Conservation (phyloP, 805 yeast genomes). For the Wickerhamomyces bisporus region DNA sequence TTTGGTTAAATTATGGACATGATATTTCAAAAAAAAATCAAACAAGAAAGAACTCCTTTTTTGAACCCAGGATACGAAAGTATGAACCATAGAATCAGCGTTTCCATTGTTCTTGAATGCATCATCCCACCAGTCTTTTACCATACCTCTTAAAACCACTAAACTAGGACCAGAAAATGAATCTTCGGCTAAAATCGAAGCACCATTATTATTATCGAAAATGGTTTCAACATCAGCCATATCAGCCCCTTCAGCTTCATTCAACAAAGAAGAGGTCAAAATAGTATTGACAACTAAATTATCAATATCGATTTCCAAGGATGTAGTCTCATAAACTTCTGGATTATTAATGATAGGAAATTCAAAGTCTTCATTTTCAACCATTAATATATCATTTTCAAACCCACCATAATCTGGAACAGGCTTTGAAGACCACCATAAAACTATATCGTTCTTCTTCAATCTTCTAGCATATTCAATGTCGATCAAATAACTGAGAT, state of each 20-base stretch:
- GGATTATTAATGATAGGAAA: conserved; percentile 73
- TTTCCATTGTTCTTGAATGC: conserved; percentile 62
- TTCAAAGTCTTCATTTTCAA: conserved; percentile 53
- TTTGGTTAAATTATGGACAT: conserved; percentile 79
- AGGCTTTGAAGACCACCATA: conserved; percentile 92
- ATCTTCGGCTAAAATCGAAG: conserved; percentile 61
- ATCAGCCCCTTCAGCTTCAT: conserved; percentile 85
- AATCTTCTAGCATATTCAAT: conserved; percentile 79
- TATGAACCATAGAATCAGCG: conserved; percentile 81
- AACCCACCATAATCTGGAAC: conserved; percentile 81
- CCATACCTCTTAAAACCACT: conserved; percentile 61
- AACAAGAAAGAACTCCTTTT: conserved; percentile 66
- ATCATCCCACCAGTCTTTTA: conserved; percentile 91
- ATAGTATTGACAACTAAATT: conserved; percentile 85
- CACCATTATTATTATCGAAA: conserved; percentile 24
- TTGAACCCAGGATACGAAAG: conserved; percentile 83
- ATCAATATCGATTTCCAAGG: conserved; percentile 70
- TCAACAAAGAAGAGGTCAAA: conserved; percentile 74
- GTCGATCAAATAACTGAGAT: conserved; percentile 76
- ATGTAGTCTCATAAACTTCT: conserved; percentile 72
- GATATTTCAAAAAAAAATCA: conserved; percentile 77
- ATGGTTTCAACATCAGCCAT: conserved; percentile 44
- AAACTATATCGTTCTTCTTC: conserved; percentile 55
- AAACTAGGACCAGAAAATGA: conserved; percentile 77
- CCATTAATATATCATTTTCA: conserved; percentile 51